Conservation (phyloP, 2,329 filamentous ascomycete species). For the Didymella pinodella region DNA sequence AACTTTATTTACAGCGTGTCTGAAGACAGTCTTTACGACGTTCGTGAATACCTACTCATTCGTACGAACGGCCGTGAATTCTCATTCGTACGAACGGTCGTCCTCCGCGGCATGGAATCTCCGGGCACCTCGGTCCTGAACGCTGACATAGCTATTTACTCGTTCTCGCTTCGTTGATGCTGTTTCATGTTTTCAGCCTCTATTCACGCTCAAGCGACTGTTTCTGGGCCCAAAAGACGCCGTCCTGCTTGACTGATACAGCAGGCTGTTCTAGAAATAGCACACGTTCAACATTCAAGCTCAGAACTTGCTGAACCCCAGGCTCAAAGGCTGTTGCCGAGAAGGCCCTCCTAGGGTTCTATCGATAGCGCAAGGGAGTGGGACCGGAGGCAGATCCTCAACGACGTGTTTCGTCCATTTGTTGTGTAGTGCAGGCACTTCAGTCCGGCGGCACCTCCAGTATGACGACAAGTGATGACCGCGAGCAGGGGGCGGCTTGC, state of each 20-base stretch:
- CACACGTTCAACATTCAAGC: constrained; percentile 22
- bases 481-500: constrained; percentile 17
- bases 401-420: constrained; percentile 3
- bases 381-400: constrained; percentile 18
- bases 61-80: not conserved
- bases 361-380: constrained; percentile 16
- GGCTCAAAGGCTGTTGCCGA: constrained; percentile 5
- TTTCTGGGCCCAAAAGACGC: constrained; percentile 6
- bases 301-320: constrained; percentile 1
- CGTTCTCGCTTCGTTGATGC: constrained; percentile 21
- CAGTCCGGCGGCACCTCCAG: not conserved
- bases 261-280: constrained; percentile 44
- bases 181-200: constrained; percentile 33
- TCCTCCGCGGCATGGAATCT: constrained; percentile 25
- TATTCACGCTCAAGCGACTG: constrained; percentile 24
- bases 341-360: constrained; percentile 1
- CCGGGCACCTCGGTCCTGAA: constrained; percentile 15
- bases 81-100: not conserved
- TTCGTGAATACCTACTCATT: not conserved
- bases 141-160: constrained; percentile 22
- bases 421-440: constrained; percentile 11
- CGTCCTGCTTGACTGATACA: not conserved
- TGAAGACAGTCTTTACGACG: not conserved
- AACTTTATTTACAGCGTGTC: constrained; percentile 7
- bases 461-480: constrained; percentile 13